Conservation (phyloP, 768 basidiomycete species). For the Mycena haematopus region DNA sequence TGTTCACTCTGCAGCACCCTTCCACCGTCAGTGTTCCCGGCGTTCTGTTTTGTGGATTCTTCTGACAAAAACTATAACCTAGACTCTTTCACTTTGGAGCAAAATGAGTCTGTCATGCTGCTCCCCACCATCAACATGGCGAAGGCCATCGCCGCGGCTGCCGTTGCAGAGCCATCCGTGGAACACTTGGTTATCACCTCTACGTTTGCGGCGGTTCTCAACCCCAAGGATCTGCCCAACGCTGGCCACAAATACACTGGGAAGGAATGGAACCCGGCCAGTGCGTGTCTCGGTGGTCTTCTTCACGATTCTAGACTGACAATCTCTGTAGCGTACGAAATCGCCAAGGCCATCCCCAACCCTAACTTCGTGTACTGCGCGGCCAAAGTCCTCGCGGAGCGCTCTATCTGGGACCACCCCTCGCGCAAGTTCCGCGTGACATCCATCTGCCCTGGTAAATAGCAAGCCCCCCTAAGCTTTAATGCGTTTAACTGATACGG, state of each 20-base stretch:
- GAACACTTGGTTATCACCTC: constrained; percentile 10
- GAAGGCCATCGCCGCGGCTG: constrained; percentile 3
- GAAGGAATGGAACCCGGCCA: constrained; percentile 3
- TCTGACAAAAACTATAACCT: background rate
- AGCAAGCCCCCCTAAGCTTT: background rate
- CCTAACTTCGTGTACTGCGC: constrained; percentile 6
- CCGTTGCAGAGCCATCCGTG: constrained; percentile 4
- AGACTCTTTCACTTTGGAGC: constrained; percentile 7
- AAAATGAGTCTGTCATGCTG: background rate
- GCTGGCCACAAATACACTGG: background rate
- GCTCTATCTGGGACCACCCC: background rate
- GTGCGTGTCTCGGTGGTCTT: background rate
- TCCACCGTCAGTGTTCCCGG: background rate
- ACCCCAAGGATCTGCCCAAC: background rate
- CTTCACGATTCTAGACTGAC: background rate
- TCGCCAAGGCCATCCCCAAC: background rate
- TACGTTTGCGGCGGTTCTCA: constrained; percentile 6
- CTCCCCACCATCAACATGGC: constrained; percentile 7
- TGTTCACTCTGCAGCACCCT: constrained; percentile 4
- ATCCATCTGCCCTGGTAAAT: constrained; percentile 11
- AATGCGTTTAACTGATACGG: background rate
- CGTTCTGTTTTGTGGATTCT: background rate
- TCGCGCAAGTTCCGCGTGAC: constrained; percentile 5
- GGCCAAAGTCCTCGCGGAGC: constrained; percentile 6
- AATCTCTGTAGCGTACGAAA: constrained; percentile 3